Percentiles rank a stretch among this genome's conserved stretches.
Evolutionary conservation across 2,329 filamentous ascomycete genomes (phyloP).

Genomic region (Dactylellina haptotyla): DNA sequence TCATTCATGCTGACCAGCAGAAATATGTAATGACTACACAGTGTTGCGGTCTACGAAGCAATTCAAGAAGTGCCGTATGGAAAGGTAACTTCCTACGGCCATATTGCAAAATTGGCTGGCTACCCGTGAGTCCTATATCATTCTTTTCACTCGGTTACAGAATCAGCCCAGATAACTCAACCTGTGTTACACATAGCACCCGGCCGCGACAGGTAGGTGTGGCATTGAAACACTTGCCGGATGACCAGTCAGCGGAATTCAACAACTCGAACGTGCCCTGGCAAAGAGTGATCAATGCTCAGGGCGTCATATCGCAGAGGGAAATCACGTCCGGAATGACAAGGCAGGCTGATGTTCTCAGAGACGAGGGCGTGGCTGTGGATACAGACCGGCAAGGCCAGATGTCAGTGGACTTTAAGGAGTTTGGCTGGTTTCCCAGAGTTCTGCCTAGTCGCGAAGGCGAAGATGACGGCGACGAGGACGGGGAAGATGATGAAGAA

Average conservation of each 20-base stretch:
- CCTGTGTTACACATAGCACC: no score
- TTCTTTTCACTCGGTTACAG: no score
- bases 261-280: constrained; percentile 85
- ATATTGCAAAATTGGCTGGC: constrained; percentile 77
- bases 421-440: constrained; percentile 63
- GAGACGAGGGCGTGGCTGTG: constrained; percentile 61
- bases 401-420: constrained; percentile 60
- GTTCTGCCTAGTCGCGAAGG: constrained; percentile 61
- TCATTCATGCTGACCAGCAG: not conserved
- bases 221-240: constrained; percentile 84
- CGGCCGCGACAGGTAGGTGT: constrained; percentile 83
- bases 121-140: constrained; percentile 69
- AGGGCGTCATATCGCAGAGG: constrained; percentile 82
- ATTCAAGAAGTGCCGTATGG: constrained; percentile 86
- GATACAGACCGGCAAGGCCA: constrained; percentile 59
- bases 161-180: no score
- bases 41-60: constrained; percentile 77
- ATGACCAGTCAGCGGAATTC: constrained; percentile 67
- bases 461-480: constrained; percentile 53
- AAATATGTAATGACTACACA: not conserved
- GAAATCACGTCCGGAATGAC: constrained; percentile 59
- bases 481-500: not conserved
- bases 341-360: constrained; percentile 60
- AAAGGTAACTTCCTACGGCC: constrained; percentile 86
- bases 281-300: constrained; percentile 90